phyloP scores from a whole-genome alignment of 148 eudicot species.

The Silene latifolia region DNA sequence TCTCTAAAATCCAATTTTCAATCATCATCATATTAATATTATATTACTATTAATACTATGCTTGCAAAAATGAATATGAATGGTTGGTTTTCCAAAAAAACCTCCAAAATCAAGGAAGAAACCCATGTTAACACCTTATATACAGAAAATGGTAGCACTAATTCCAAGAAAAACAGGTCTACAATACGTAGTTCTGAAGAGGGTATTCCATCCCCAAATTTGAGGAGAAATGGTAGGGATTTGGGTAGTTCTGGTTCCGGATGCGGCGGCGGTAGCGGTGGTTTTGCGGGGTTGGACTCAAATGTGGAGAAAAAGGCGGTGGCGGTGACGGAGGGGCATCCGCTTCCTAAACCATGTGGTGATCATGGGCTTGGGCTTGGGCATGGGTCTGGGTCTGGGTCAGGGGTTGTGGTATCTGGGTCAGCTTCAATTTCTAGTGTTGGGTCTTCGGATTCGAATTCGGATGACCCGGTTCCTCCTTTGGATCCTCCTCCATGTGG shows the following conservation, averaged over 20 bases:
- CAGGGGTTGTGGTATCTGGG: slow-evolving; percentile 37
- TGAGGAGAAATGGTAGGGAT: slow-evolving; percentile 23
- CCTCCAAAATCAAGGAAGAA: slow-evolving; percentile 47
- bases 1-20: background rate
- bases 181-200: slow-evolving; percentile 42
- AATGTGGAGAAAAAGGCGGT: slow-evolving; percentile 32
- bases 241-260: slow-evolving; percentile 13
- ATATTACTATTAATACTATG: background rate
- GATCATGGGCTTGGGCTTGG: slow-evolving; percentile 26
- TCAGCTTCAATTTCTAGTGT: slow-evolving; percentile 67
- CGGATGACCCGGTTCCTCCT: slow-evolving; percentile 52
- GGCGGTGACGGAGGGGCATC: slow-evolving; percentile 34
- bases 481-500: slow-evolving; percentile 46
- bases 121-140: background rate
- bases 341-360: slow-evolving; percentile 56
- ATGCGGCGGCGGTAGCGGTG: slow-evolving; percentile 23
- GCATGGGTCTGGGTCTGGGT: slow-evolving; percentile 28
- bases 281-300: slow-evolving; percentile 42
- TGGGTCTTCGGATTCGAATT: slow-evolving; percentile 69
- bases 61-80: slow-evolving; percentile 46
- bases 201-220: slow-evolving; percentile 22
- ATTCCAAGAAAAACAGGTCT: slow-evolving; percentile 3
- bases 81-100: slow-evolving; percentile 68
- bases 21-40: background rate
- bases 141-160: background rate